Percentiles rank a stretch among this genome's conserved stretches.
phyloP scores from a whole-genome alignment of 306 rosid genomes.

The Fragaria vesca region DNA sequence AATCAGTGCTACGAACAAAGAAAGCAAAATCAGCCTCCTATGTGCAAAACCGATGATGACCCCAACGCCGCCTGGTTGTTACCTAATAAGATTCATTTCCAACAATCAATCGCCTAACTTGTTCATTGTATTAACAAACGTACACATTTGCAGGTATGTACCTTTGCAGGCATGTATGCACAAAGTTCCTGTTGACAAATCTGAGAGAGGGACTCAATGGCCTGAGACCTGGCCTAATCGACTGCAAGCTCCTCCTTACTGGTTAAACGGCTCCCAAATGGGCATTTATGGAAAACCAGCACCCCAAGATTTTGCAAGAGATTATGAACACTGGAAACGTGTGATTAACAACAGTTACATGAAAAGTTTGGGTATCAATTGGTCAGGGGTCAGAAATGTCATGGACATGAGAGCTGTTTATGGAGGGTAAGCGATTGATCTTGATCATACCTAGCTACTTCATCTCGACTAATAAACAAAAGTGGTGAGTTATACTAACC shows the following conservation, averaged over 20 bases:
- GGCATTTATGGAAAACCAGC: constrained; percentile 92
- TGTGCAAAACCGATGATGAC: constrained; percentile 77
- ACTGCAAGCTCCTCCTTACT: constrained; percentile 64
- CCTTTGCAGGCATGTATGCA: constrained; percentile 87
- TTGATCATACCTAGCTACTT: not conserved
- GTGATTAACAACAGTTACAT: constrained; percentile 54
- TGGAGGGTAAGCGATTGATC: constrained; percentile 57
- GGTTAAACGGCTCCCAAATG: constrained; percentile 74
- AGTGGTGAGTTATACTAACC: not conserved
- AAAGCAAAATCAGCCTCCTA: constrained; percentile 59
- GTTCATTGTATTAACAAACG: not conserved
- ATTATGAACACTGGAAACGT: constrained; percentile 75
- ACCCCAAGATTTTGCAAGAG: constrained; percentile 71
- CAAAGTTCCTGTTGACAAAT: constrained; percentile 45
- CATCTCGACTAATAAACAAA: not conserved
- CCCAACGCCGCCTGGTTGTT: constrained; percentile 90
- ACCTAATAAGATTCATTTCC: not conserved
- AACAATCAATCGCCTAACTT: not conserved
- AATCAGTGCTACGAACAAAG: constrained; percentile 76
- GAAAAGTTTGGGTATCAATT: constrained; percentile 65
- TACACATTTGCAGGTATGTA: constrained; percentile 61
- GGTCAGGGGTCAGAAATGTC: constrained; percentile 77
- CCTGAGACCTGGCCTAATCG: constrained; percentile 76
- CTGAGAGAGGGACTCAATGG: constrained; percentile 71
- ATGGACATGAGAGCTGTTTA: constrained; percentile 96